phyloP scores from a whole-genome alignment of 2,329 filamentous ascomycete genomes.

The Capronia americana region DNA sequence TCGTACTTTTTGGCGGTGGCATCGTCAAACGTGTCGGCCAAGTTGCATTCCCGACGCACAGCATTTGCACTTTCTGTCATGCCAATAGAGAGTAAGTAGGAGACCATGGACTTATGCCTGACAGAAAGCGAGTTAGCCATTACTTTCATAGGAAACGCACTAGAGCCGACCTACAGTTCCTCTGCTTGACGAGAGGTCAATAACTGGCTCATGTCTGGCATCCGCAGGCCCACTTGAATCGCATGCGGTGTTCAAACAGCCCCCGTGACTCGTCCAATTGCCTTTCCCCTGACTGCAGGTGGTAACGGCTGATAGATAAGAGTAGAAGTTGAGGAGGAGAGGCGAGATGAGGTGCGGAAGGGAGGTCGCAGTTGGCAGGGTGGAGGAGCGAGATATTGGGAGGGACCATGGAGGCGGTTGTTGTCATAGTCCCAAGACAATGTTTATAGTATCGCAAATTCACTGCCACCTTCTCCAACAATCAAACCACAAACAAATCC shows the following conservation, averaged over 20 bases:
- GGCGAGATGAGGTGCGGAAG: background rate
- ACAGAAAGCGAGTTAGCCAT: constrained; percentile 31
- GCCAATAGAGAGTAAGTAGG: constrained; percentile 79
- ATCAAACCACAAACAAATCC: background rate
- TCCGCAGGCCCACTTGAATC: constrained; percentile 21
- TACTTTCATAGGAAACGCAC: background rate
- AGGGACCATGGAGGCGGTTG: background rate
- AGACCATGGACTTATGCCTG: constrained; percentile 92
- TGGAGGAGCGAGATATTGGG: background rate
- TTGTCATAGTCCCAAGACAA: constrained; percentile 23
- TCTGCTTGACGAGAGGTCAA: constrained; percentile 82
- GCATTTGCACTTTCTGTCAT: constrained; percentile 72
- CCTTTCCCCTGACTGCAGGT: background rate
- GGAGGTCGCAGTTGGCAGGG: background rate
- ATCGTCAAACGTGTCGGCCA: constrained; percentile 77
- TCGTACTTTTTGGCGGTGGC: constrained; percentile 92
- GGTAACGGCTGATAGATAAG: background rate
- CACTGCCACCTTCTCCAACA: background rate
- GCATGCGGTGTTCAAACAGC: constrained; percentile 25
- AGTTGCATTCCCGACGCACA: constrained; percentile 76
- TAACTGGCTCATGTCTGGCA: constrained; percentile 69
- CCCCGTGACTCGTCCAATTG: background rate
- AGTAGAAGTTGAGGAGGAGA: background rate
- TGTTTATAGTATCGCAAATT: constrained; percentile 19
- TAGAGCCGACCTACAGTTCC: constrained; percentile 72